phyloP scores from a whole-genome alignment of 2,329 filamentous ascomycete species.

The Aplosporella prunicola region DNA sequence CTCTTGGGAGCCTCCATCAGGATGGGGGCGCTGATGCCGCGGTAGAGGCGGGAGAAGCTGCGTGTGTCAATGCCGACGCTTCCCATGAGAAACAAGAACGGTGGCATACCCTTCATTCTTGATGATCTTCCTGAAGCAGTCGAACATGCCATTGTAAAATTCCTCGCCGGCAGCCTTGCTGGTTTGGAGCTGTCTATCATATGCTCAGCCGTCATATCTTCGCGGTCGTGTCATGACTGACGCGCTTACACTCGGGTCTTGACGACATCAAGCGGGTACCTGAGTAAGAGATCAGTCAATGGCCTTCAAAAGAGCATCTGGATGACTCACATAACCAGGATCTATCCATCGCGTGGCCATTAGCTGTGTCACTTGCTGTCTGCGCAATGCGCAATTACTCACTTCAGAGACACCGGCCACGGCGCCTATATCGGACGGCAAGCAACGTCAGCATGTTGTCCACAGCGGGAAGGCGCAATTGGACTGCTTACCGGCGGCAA shows the following conservation, averaged over 20 bases:
- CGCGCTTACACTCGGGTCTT: constrained; percentile 83
- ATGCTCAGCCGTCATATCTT: constrained; percentile 17
- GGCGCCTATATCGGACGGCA: constrained; percentile 51
- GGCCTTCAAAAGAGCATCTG: constrained; percentile 7
- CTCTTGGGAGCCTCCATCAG: constrained; percentile 94
- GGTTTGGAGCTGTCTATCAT: constrained; percentile 71
- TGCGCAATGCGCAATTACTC: constrained; percentile 29
- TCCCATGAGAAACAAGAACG: neutral
- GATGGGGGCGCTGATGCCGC: constrained; percentile 90
- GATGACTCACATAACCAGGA: constrained; percentile 67
- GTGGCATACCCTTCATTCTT: constrained; percentile 74
- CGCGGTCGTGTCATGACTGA: constrained; percentile 3
- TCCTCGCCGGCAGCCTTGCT: constrained; percentile 65
- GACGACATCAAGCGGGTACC: constrained; percentile 97
- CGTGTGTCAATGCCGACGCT: neutral
- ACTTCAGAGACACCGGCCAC: constrained; percentile 97
- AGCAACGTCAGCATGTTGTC: constrained; percentile 22
- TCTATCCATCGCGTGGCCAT: constrained; percentile 44
- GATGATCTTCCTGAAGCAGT: constrained; percentile 97
- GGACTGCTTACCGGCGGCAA: constrained; percentile 64
- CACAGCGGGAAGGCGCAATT: constrained; percentile 19
- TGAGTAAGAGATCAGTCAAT: constrained; percentile 31
- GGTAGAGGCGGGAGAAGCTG: constrained; percentile 83
- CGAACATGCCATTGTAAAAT: constrained; percentile 90
- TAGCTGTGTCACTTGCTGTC: constrained; percentile 14